Base-by-base conservation (phyloP, 106 monocot species). In the Acorus calamus region DNA sequence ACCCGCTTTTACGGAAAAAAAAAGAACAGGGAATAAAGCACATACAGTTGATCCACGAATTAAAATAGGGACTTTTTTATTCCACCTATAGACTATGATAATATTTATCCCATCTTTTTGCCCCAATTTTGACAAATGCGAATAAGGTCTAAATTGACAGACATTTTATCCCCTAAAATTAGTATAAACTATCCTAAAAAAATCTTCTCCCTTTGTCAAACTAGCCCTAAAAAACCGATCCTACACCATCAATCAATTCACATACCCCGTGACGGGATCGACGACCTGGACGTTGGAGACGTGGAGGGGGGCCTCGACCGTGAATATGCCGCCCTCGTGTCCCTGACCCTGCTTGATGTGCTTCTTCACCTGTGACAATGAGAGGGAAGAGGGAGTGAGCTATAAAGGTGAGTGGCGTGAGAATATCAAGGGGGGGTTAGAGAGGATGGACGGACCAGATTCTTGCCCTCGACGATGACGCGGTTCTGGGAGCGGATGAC, bases 301-400 rank as follows among this genome's bases (percentile, higher is more conserved):
- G 80, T 96, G 94, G 63, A 96, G 90, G 61, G 94, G 94, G 68
- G 94, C 84, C 72, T 96, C 94, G 42, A 89, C 71, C 11, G 76
- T 73, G 57, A 89, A 89, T 56, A 89, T 89, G 8, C 88, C 94
- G 54, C 94, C 94, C 66, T 80, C 87, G 48, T 96, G 94, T 5
- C 94, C 94, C 68, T 90, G 86, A 3, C 94, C 94, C 65, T 89
- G 87, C 67, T 96, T 96, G 63, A 96, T 87, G 71, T 96, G 94
- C 57, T 96, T 96, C 65, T 96, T 96, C 13, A 96, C 87, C 94
- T 96, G 61, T 8, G 79, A 64, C 8, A 4, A 28, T 11, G 28
- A 28, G 28, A 28, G 28, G 1, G 28, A 28, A 28, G 28, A 28
- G 28, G 28, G 28, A 28, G 28, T 28, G 28, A 28, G 28, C 28